Conservation (phyloP, 169 alveolate species). For the Blepharisma undulans region DNA sequence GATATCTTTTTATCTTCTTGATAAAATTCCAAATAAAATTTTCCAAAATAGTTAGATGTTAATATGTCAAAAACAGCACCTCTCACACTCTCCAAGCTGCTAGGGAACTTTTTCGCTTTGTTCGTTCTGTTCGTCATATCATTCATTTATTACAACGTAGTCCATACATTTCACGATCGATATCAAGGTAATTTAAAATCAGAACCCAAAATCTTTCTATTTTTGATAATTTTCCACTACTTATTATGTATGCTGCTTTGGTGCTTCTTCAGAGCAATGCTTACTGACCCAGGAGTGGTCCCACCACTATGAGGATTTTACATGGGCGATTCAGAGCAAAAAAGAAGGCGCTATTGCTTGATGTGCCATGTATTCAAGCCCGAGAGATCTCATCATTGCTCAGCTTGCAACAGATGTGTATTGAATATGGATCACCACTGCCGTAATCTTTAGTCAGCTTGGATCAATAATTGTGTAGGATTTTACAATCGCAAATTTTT, state of each 20-base stretch:
- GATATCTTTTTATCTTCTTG: not conserved
- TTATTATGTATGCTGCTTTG: slow-evolving; percentile 58
- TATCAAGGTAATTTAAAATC: not conserved
- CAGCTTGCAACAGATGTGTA: slow-evolving; percentile 79
- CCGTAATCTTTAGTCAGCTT: slow-evolving; percentile 47
- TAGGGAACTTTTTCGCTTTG: slow-evolving; percentile 30
- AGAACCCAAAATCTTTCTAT: not conserved
- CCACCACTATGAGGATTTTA: slow-evolving; percentile 76
- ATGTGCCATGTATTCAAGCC: slow-evolving; percentile 89
- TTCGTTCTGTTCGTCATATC: slow-evolving; percentile 16
- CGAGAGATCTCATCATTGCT: slow-evolving; percentile 87
- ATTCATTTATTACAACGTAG: slow-evolving; percentile 17
- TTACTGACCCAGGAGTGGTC: slow-evolving; percentile 79
- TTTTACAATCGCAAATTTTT: slow-evolving; percentile 80
- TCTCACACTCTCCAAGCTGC: slow-evolving; percentile 8
- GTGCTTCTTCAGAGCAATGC: slow-evolving; percentile 67
- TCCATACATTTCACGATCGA: not conserved
- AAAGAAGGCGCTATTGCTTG: slow-evolving; percentile 82
- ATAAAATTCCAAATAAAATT: not conserved
- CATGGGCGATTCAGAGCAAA: slow-evolving; percentile 82
- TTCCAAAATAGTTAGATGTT: not conserved
- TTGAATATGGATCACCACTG: slow-evolving; percentile 88
- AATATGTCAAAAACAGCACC: slow-evolving; percentile 29
- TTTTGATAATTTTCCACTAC: slow-evolving; percentile 53
- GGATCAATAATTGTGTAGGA: slow-evolving; percentile 86